phyloP scores from a whole-genome alignment of 2,329 filamentous ascomycete genomes.

The Hypoxylon sp. region DNA sequence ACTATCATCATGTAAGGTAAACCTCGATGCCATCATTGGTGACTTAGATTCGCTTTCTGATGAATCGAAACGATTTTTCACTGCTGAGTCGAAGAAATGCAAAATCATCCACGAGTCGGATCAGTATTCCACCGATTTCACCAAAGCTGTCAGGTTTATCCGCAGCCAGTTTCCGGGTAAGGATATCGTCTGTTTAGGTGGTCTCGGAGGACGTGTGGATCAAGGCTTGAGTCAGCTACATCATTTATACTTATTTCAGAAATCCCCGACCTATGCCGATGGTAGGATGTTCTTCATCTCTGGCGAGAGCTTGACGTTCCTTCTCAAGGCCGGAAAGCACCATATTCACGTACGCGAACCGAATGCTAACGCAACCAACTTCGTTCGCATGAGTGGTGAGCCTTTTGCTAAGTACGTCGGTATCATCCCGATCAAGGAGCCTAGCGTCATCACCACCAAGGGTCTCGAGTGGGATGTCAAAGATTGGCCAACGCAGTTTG shows the following conservation, averaged over 20 bases:
- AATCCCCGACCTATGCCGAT: constrained; percentile 53
- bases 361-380: neutral
- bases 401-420: constrained; percentile 82
- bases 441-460: constrained; percentile 77
- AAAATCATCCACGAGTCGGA: constrained; percentile 75
- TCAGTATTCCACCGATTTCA: constrained; percentile 91
- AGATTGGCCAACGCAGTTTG: constrained; percentile 81
- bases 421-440: constrained; percentile 84
- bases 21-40: constrained; percentile 80
- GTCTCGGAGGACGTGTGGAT: constrained; percentile 89
- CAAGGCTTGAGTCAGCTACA: constrained; percentile 91
- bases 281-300: constrained; percentile 81
- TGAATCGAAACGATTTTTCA: constrained; percentile 72
- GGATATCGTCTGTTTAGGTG: constrained; percentile 83
- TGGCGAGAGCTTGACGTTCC: constrained; percentile 80
- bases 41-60: constrained; percentile 86
- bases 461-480: constrained; percentile 92
- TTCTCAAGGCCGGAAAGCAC: constrained; percentile 76
- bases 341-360: constrained; percentile 68
- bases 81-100: constrained; percentile 59
- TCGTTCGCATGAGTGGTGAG: constrained; percentile 40
- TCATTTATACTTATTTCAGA: constrained; percentile 75
- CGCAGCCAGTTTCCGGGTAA: constrained; percentile 33
- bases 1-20: constrained; percentile 53
- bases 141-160: constrained; percentile 71